These are phyloP conservation scores for Cairneyella variabilis DNA, from an alignment of 495 filamentous ascomycete species.

Conservation along the genomic window DNA sequence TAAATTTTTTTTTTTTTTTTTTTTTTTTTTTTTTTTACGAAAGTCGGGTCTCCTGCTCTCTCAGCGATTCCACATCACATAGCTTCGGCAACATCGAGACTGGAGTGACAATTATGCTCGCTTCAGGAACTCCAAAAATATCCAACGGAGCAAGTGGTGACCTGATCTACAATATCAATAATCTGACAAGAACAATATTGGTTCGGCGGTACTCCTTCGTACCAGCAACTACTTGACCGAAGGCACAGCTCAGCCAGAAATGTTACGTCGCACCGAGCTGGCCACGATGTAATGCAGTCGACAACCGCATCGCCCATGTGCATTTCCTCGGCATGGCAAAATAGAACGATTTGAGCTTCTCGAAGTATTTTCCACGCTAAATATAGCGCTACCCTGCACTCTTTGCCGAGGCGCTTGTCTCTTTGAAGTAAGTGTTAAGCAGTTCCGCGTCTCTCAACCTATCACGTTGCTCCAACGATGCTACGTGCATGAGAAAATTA, in stretches of 20 bases:
- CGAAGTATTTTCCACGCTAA: background rate
- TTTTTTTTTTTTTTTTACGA: too few species aligned
- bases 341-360: background rate
- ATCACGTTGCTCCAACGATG: background rate
- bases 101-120: background rate
- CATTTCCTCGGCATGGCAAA: background rate
- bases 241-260: conserved; percentile 5
- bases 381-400: background rate
- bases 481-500: background rate
- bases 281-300: background rate
- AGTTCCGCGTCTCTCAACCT: background rate
- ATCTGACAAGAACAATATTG: conserved; percentile 4
- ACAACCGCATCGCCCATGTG: background rate
- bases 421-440: background rate
- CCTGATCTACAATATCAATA: background rate
- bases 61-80: too few species aligned
- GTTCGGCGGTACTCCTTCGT: background rate
- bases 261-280: conserved; percentile 9
- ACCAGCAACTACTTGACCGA: background rate
- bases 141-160: background rate
- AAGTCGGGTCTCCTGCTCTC: too few species aligned
- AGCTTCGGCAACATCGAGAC: too few species aligned
- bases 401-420: too few species aligned
- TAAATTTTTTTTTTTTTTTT: too few species aligned
- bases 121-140: background rate